These are phyloP conservation scores for Euphorbia schlechtendalii DNA, from an alignment of 441 rosid genomes.

Conservation along the genomic window DNA sequence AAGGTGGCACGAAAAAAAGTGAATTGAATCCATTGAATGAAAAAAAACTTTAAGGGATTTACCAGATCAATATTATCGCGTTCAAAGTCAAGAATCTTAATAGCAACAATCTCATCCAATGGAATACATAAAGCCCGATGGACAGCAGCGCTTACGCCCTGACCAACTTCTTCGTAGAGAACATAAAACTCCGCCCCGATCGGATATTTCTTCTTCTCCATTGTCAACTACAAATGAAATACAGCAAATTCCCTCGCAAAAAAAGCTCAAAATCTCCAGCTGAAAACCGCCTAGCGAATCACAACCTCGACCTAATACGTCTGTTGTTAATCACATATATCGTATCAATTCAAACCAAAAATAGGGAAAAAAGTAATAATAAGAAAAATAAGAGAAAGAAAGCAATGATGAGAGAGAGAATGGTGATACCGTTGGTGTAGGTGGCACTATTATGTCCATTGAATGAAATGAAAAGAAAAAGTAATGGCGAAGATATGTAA, in stretches of 20 bases:
- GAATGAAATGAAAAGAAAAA: not conserved
- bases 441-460: not conserved
- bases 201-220: constrained; percentile 92
- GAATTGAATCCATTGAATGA: not conserved
- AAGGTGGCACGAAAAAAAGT: not conserved
- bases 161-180: constrained; percentile 77
- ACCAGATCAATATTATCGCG: constrained; percentile 90
- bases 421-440: not conserved
- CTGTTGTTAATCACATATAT: not conserved
- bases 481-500: not conserved
- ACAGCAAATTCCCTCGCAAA: not conserved
- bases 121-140: constrained; percentile 78
- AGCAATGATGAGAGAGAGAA: not conserved
- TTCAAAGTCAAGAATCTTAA: constrained; percentile 95
- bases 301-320: not conserved
- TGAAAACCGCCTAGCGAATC: not conserved
- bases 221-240: constrained; percentile 10
- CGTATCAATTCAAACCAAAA: not conserved
- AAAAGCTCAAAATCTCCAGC: not conserved
- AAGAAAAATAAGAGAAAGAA: not conserved
- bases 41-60: not conserved
- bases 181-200: constrained; percentile 69
- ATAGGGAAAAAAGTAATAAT: not conserved
- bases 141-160: constrained; percentile 88
- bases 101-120: constrained; percentile 69